Base-by-base conservation (phyloP, 805 yeast genomes). In the Zygotorulaspora sp. region DNA sequence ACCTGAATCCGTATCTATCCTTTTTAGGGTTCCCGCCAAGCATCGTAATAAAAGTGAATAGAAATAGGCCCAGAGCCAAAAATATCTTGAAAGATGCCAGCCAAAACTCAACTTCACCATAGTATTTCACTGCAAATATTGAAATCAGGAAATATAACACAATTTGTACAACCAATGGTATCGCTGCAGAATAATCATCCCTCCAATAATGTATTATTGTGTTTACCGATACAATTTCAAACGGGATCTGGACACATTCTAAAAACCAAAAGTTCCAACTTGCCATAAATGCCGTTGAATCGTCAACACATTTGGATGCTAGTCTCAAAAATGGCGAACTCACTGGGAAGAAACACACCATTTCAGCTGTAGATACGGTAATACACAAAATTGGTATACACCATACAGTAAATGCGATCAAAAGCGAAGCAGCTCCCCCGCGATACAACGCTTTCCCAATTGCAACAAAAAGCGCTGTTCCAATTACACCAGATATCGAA, bases 61-160 rank as follows among this genome's bases (percentile, higher is more conserved):
- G 52, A 42, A 86, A 72, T 32, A 86, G 66, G 2, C 92, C 95
- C n/a, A 80, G 57, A 10, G 89, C 87, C 32, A 86, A 66, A 4
- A 84, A 45, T 39, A 86, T 75, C 54, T 86, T 86, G 33, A 84
- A 81, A 19, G 84, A 67, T 1, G 89, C 76, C 14, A 85, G 63
- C 80, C 83, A 79, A 54, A 85, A 87, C 60, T 86, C 95, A 16
- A 79, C 69, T 56, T 86, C 95, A 21, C 96, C 96, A 50, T 81
- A 86, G 44, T 73, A 71, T 28, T 67, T 67, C 17, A 86, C 95
- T 0, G 90, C 88, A 52, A 82, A 78, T 7, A 83, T 55, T 44
- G 86, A 83, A 42, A 86, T 75, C 19, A 73, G 17, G 17, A 81
- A 65, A 52, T 84, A 83, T 13, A 84, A 55, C 2, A 71, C 76